Conservation (phyloP, 805 yeast genomes). For the Nakazawaea pomicola region DNA sequence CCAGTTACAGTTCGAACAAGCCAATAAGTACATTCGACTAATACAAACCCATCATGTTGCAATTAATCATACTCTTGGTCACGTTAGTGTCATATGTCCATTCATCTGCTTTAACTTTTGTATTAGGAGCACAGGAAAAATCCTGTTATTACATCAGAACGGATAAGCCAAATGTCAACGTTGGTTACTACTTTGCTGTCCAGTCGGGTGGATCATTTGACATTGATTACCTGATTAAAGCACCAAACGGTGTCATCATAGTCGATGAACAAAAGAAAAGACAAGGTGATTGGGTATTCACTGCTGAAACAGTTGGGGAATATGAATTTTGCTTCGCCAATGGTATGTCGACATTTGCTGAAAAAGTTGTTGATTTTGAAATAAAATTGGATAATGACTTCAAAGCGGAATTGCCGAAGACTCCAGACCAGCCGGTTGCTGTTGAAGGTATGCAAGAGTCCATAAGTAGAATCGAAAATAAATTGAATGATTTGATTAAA, state of each 20-base stretch:
- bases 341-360: conserved; percentile 76
- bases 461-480: conserved; percentile 53
- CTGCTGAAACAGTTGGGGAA: conserved; percentile 66
- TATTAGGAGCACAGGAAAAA: conserved; percentile 68
- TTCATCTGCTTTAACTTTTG: conserved; percentile 64
- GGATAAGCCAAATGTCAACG: conserved; percentile 48
- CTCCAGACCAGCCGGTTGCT: conserved; percentile 49
- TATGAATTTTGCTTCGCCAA: conserved; percentile 84
- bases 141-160: conserved; percentile 72
- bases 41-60: conserved; percentile 15
- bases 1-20: no score
- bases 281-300: conserved; percentile 76
- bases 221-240: conserved; percentile 61
- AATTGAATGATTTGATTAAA: conserved; percentile 50
- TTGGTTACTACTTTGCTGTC: conserved; percentile 80
- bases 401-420: conserved; percentile 59
- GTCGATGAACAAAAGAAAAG: conserved; percentile 55
- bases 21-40: neutral
- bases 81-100: conserved; percentile 23
- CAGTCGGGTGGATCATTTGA: conserved; percentile 78
- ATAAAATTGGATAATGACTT: conserved; percentile 51
- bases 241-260: conserved; percentile 52
- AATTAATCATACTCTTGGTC: neutral
- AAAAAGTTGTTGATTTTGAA: conserved; percentile 82
- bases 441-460: conserved; percentile 52